phyloP scores from a whole-genome alignment of 345 rosid genomes.

The Lepidium didymum region DNA sequence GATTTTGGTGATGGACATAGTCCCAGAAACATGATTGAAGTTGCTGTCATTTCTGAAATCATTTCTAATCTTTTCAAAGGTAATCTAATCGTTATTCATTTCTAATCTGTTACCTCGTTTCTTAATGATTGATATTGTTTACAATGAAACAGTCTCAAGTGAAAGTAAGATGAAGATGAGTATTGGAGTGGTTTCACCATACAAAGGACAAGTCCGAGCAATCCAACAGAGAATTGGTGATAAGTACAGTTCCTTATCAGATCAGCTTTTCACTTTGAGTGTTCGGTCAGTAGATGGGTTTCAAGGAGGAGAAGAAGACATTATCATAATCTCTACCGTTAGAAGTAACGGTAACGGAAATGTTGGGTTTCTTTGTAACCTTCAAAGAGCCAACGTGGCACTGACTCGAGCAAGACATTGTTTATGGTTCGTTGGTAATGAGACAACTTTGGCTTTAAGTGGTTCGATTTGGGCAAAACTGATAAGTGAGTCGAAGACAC shows the following conservation, averaged over 20 bases:
- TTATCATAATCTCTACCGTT: conserved; percentile 37
- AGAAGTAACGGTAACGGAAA: conserved; percentile 30
- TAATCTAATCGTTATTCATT: neutral
- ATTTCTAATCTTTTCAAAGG: conserved; percentile 29
- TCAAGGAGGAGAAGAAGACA: conserved; percentile 41
- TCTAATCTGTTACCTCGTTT: neutral
- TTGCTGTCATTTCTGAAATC: conserved; percentile 19
- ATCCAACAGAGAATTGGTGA: conserved; percentile 26
- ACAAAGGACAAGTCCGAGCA: conserved; percentile 35
- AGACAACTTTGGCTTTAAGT: conserved; percentile 22
- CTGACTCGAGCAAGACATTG: conserved; percentile 34
- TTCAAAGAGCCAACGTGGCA: conserved; percentile 30
- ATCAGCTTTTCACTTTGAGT: conserved; percentile 15
- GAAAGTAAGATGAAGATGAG: conserved; percentile 15
- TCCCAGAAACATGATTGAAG: conserved; percentile 30
- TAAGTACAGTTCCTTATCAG: neutral
- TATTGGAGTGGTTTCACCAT: conserved; percentile 39
- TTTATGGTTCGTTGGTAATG: conserved; percentile 42
- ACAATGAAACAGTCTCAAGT: neutral
- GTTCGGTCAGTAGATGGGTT: conserved; percentile 38
- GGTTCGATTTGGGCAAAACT: conserved; percentile 30
- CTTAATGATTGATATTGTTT: neutral
- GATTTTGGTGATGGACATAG: conserved; percentile 14
- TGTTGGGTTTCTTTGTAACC: conserved; percentile 30
- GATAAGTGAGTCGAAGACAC: conserved; percentile 23